Conservation (phyloP, 2,329 filamentous ascomycete species). For the Proliferodiscus dingleyae region DNA sequence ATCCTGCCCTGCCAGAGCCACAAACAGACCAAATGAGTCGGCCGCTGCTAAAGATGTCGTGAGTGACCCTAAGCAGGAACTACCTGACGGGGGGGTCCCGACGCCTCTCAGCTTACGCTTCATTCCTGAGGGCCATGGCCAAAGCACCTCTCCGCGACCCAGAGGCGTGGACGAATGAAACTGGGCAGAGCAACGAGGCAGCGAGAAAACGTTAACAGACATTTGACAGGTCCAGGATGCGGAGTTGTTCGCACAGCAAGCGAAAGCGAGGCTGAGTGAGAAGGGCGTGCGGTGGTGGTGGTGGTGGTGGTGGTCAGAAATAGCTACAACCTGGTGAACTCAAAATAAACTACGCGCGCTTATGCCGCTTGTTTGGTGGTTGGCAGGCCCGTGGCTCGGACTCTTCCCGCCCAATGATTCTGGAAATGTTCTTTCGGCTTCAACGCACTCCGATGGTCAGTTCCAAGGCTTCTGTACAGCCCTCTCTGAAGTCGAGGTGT, state of each 20-base stretch:
- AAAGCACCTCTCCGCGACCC: no score
- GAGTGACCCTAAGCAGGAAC: neutral
- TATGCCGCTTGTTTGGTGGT: slow-evolving; percentile 5
- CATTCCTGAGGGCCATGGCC: neutral
- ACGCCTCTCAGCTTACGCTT: neutral
- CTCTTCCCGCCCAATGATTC: slow-evolving; percentile 7
- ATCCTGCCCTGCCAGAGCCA: slow-evolving; percentile 1
- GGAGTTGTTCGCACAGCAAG: no score
- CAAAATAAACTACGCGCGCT: slow-evolving; percentile 14
- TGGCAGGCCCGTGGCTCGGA: slow-evolving; percentile 1
- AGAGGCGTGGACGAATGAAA: no score
- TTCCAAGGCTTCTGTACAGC: neutral
- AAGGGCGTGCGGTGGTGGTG: no score
- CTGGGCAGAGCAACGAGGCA: no score
- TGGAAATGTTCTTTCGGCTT: neutral
- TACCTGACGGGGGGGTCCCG: neutral
- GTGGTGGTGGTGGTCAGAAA: no score
- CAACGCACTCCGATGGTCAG: neutral
- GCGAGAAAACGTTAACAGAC: no score
- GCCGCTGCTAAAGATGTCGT: neutral
- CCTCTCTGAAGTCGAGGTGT: neutral
- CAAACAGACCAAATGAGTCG: neutral
- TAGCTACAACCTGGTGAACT: slow-evolving; percentile 2
- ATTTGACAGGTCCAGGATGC: no score
- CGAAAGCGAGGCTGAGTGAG: no score